Percentiles rank a stretch among this genome's conserved stretches.
Conservation (phyloP, 352 stramenopile species). For the Phytophthora aleatoria region DNA sequence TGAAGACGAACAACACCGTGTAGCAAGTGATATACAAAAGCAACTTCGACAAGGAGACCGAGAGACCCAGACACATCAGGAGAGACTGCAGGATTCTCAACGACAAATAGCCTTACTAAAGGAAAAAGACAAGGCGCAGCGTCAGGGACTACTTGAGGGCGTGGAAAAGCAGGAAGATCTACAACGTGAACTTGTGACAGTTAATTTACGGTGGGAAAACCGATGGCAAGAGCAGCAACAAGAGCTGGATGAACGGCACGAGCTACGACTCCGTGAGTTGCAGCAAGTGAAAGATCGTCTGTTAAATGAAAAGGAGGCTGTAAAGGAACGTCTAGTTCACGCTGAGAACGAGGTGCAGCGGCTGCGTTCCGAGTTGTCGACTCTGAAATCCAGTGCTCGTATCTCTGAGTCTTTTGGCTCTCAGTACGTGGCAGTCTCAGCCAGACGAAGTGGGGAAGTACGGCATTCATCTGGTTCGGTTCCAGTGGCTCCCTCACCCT, state of each 20-base stretch:
- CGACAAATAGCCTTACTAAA: conserved; percentile 54
- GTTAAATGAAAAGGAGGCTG: conserved; percentile 58
- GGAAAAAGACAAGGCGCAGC: conserved; percentile 67
- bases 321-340: conserved; percentile 60
- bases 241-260: conserved; percentile 47
- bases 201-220: conserved; percentile 75
- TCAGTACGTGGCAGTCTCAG: conserved; percentile 23
- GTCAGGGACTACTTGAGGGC: conserved; percentile 54
- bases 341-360: conserved; percentile 69
- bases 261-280: conserved; percentile 57
- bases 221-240: conserved; percentile 70
- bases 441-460: conserved; percentile 11
- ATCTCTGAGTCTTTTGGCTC: conserved; percentile 57
- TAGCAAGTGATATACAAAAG: conserved; percentile 52
- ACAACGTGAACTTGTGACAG: conserved; percentile 61
- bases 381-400: conserved; percentile 48
- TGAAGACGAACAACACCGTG: conserved; percentile 53
- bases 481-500: conserved; percentile 43
- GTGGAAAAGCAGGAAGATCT: conserved; percentile 68
- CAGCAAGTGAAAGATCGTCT: conserved; percentile 62
- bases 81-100: conserved; percentile 53
- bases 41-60: conserved; percentile 56
- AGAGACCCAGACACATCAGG: conserved; percentile 46
- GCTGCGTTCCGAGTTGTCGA: conserved; percentile 52
- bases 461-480: conserved; percentile 20